phyloP scores from a whole-genome alignment of 2,329 filamentous ascomycete species.

The Microdochium trichocladiopsis region DNA sequence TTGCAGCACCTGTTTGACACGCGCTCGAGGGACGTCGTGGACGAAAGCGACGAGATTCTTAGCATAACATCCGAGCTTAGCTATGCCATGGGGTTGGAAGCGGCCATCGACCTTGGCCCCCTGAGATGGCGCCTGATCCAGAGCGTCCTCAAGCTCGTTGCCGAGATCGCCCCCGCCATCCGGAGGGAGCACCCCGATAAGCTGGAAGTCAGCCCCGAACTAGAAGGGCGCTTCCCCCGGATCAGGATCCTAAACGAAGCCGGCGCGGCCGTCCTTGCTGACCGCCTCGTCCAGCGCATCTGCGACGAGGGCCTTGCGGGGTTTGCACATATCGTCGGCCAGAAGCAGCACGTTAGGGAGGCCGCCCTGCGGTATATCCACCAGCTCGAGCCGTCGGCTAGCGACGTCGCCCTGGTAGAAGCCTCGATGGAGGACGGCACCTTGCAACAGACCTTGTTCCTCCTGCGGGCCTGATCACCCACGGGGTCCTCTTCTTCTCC shows the following conservation, averaged over 20 bases:
- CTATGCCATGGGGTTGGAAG: constrained; percentile 52
- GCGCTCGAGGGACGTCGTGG: constrained; percentile 57
- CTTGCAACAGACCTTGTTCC: constrained; percentile 31
- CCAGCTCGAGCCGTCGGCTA: too few relatives aligned
- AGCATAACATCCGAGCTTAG: constrained; percentile 54
- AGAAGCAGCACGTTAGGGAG: too few relatives aligned
- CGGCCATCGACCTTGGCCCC: constrained; percentile 41
- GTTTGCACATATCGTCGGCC: too few relatives aligned
- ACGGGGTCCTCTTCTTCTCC: constrained; percentile 44
- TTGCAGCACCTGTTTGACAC: too few relatives aligned
- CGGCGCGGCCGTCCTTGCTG: too few relatives aligned
- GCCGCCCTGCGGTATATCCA: too few relatives aligned
- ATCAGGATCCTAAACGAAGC: constrained; percentile 47
- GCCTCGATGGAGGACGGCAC: too few relatives aligned
- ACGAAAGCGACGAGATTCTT: constrained; percentile 61
- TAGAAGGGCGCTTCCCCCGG: constrained; percentile 33
- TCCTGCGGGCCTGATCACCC: constrained; percentile 50
- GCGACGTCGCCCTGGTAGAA: too few relatives aligned
- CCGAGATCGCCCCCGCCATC: constrained; percentile 17
- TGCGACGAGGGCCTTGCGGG: too few relatives aligned
- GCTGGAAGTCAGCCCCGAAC: constrained; percentile 30
- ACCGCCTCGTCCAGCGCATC: too few relatives aligned
- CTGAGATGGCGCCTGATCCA: constrained; percentile 51
- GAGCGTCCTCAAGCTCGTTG: constrained; percentile 38
- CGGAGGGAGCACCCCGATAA: constrained; percentile 22